These are phyloP conservation scores for Zymoseptoria tritici DNA, from an alignment of 2,329 filamentous ascomycete species.

Conservation along the genomic window DNA sequence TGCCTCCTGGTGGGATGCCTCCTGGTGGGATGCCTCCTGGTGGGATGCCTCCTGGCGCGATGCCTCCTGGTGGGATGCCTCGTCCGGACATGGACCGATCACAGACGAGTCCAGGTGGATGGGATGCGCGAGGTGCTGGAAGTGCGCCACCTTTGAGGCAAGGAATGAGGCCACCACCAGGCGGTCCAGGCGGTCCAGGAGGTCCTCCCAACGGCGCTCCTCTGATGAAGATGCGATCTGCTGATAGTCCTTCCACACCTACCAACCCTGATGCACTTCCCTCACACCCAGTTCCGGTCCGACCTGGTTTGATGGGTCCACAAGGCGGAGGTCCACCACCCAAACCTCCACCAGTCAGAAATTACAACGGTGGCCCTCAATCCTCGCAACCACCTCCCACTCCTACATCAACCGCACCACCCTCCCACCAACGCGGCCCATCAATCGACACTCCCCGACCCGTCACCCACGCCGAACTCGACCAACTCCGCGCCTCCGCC, in stretches of 20 bases:
- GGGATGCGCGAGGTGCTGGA: conserved; percentile 11
- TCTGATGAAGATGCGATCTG: conserved; percentile 21
- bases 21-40: conserved; percentile 4
- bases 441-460: conserved; percentile 35
- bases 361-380: conserved; percentile 40
- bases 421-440: conserved; percentile 17
- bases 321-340: conserved; percentile 23
- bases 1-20: conserved; percentile 6
- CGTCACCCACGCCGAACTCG: conserved; percentile 72
- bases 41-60: conserved; percentile 6
- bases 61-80: conserved; percentile 7
- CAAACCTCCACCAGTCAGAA: conserved; percentile 47
- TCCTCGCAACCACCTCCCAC: conserved; percentile 15
- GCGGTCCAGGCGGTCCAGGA: conserved; percentile 7
- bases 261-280: conserved; percentile 50
- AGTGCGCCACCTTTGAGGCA: conserved; percentile 13
- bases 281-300: conserved; percentile 48
- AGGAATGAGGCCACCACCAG: conserved; percentile 9
- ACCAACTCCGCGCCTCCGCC: conserved; percentile 61
- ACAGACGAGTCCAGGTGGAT: conserved; percentile 22
- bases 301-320: conserved; percentile 39
- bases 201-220: conserved; percentile 23
- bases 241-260: conserved; percentile 7
- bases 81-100: conserved; percentile 15
- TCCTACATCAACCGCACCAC: conserved; percentile 19